phyloP scores from a whole-genome alignment of 805 yeast genomes.

The Peterozyma xylosa region DNA sequence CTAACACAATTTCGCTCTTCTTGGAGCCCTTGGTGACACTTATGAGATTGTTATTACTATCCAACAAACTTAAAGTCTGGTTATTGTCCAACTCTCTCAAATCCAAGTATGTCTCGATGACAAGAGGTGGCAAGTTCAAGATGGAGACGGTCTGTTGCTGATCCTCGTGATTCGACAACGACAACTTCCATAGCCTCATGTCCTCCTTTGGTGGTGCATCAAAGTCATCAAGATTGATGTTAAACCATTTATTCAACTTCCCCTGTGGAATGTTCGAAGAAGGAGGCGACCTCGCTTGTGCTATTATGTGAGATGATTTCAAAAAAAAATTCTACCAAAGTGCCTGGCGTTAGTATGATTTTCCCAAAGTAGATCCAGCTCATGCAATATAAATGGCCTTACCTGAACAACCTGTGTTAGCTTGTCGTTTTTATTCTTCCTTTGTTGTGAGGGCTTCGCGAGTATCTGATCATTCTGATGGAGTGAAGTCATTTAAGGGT shows the following conservation, averaged over 20 bases:
- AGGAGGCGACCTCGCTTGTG: constrained; percentile 35
- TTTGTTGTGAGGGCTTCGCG: too few relatives aligned
- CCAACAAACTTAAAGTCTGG: constrained; percentile 53
- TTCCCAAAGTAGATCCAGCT: too few relatives aligned
- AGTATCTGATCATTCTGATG: too few relatives aligned
- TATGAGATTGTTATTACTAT: constrained; percentile 45
- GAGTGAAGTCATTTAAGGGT: too few relatives aligned
- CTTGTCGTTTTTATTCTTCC: too few relatives aligned
- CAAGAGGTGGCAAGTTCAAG: constrained; percentile 63
- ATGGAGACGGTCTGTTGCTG: constrained; percentile 23
- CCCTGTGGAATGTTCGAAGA: constrained; percentile 10
- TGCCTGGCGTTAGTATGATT: too few relatives aligned
- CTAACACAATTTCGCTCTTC: constrained; percentile 83
- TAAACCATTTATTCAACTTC: constrained; percentile 56
- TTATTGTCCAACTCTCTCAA: constrained; percentile 46
- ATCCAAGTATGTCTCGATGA: constrained; percentile 77
- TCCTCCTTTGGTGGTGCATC: constrained; percentile 40
- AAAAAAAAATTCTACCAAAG: constrained; percentile 46
- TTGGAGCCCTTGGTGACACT: constrained; percentile 52
- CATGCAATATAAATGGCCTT: too few relatives aligned
- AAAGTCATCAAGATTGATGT: constrained; percentile 35
- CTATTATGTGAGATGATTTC: constrained; percentile 52
- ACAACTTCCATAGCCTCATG: constrained; percentile 51
- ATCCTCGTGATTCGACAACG: constrained; percentile 13
- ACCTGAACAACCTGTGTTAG: too few relatives aligned